Conservation (phyloP, 805 yeast genomes). For the Ogataea methylovora region DNA sequence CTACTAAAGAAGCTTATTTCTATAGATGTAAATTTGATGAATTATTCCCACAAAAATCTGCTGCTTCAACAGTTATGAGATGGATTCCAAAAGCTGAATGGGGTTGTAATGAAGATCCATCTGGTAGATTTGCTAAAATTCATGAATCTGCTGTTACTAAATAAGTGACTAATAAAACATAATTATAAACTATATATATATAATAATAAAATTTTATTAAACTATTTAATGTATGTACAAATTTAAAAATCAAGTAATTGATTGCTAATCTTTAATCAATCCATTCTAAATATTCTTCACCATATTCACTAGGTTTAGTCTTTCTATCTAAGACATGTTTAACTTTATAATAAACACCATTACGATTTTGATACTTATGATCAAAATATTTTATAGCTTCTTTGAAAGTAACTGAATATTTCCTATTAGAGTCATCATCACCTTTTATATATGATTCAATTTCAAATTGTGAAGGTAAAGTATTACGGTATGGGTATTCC, state of each 20-base stretch:
- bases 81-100: constrained; percentile 99
- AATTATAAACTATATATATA: background rate
- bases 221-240: background rate
- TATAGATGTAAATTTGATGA: constrained; percentile 96
- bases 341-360: constrained; percentile 59
- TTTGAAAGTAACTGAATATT: constrained; percentile 57
- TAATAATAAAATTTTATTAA: background rate
- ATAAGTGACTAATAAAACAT: background rate
- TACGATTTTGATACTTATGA: constrained; percentile 39
- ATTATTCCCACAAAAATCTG: constrained; percentile 84
- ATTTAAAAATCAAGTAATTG: too few relatives aligned
- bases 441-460: constrained; percentile 65
- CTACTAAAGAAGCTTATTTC: constrained; percentile 99
- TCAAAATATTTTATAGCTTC: constrained; percentile 65
- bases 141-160: constrained; percentile 60
- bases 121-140: constrained; percentile 91
- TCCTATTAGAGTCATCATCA: constrained; percentile 53
- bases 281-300: constrained; percentile 41
- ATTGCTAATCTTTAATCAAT: constrained; percentile 18
- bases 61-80: constrained; percentile 95
- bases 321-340: constrained; percentile 53
- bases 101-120: constrained; percentile 99
- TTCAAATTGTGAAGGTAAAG: constrained; percentile 68
- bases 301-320: constrained; percentile 35
- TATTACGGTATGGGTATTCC: constrained; percentile 55